A percentile compares a stretch with the other conserved stretches of the same genome.
phyloP scores from a whole-genome alignment of 192 early-diverging fungal genomes.

The Obelidium mucronatum region DNA sequence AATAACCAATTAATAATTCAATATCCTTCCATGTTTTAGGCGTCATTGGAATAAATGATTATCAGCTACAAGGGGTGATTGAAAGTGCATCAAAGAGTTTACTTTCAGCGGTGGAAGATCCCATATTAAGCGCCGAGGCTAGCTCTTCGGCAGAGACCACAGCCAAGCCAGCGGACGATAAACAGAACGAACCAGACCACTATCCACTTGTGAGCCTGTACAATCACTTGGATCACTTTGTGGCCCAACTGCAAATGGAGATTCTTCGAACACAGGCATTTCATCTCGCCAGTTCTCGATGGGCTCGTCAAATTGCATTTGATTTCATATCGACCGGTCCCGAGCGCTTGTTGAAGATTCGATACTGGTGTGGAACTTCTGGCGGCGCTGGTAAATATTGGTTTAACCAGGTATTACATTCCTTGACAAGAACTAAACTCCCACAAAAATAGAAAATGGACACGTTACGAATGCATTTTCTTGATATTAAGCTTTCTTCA shows the following conservation, averaged over 20 bases:
- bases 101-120: slow-evolving; percentile 11
- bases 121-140: background rate
- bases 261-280: slow-evolving; percentile 52
- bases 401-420: background rate
- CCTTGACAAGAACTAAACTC: background rate
- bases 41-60: slow-evolving; percentile 58
- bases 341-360: background rate
- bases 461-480: background rate
- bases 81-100: slow-evolving; percentile 57
- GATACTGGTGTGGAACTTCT: slow-evolving; percentile 11
- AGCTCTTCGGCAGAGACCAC: background rate
- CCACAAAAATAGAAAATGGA: too few relatives aligned
- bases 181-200: too few relatives aligned
- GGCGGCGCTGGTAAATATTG: background rate
- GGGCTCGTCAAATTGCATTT: slow-evolving; percentile 20
- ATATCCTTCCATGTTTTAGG: too few relatives aligned
- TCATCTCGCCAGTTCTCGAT: slow-evolving; percentile 40
- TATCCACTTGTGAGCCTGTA: slow-evolving; percentile 74
- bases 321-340: slow-evolving; percentile 1
- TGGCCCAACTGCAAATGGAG: slow-evolving; percentile 72
- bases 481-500: background rate
- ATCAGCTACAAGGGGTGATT: slow-evolving; percentile 58
- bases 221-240: slow-evolving; percentile 75
- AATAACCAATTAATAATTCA: background rate
- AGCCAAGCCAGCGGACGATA: background rate